Evolutionary conservation across 140 eudicot genomes (phyloP).

Genomic region (Cichorium intybus): DNA sequence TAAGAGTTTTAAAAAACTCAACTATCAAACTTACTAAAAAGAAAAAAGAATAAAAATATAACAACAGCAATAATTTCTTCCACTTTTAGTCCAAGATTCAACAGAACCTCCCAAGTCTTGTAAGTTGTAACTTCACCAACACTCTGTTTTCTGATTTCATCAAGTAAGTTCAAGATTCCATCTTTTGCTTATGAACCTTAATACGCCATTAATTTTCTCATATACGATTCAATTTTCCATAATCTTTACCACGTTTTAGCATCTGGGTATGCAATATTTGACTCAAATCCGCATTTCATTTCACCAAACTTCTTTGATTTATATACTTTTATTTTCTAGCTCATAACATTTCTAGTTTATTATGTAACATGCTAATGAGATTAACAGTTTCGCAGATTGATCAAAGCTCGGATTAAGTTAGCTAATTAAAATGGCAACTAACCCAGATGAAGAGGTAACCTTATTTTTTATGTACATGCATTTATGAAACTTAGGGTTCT

Average conservation of each 20-base stretch:
- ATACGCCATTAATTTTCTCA: not conserved
- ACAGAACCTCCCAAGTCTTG: not conserved
- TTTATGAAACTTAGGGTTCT: conserved; percentile 1
- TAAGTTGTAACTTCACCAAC: not conserved
- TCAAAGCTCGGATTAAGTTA: not conserved
- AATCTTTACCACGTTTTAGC: conserved; percentile 12
- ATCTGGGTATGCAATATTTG: not conserved
- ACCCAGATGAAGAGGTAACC: conserved; percentile 63
- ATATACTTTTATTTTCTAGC: not conserved
- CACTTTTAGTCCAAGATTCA: not conserved
- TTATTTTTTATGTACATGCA: conserved; percentile 19
- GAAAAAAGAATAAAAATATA: not conserved
- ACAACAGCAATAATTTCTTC: not conserved
- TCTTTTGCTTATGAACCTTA: not conserved
- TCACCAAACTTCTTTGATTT: not conserved
- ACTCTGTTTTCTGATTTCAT: conserved; percentile 5
- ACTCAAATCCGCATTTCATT: not conserved
- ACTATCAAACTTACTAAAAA: not conserved
- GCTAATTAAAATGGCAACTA: conserved; percentile 48
- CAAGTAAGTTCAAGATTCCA: conserved; percentile 27
- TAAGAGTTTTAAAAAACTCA: not conserved
- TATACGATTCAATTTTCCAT: not conserved
- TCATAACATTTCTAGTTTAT: not conserved
- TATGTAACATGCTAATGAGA: not conserved
- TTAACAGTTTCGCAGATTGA: conserved; percentile 1